Base-by-base conservation (phyloP, 2,329 filamentous ascomycete genomes). In the Biscogniauxia sp. region DNA sequence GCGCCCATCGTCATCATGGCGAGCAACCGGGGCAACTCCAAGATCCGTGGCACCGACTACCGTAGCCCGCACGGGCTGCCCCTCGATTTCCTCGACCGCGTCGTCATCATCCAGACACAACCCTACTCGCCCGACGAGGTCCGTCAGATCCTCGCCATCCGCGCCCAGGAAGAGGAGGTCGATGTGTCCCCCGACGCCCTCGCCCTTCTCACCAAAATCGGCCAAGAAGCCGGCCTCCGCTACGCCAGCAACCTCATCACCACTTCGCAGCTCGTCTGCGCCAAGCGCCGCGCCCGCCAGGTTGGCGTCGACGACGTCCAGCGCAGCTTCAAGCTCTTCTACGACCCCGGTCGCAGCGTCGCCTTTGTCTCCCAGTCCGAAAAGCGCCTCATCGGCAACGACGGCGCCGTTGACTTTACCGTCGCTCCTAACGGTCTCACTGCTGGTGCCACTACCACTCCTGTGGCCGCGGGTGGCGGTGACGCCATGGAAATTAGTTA, bases 1-100 rank as follows among this genome's bases (percentile, higher is more conserved):
- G 93, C 95, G 1, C 95, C 95, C 49, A 93, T 99, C 66, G 93
- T 99, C 76, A 99, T 99, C 78, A 99, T 99, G 95, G 95, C 95
- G 58, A 96, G 91, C 83, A 99, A 99, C 80, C 86, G 95, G 62
- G 95, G 95, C 66, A 87, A 93, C 76, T 91, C 95, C 45, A 89
- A 90, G 68, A 97, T 99, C 72, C 88, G 95, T 32, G 95, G 95
- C 61, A 99, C 95, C 59, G 91, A 92, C 75, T 97, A 98, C 79
- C 89, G 87, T 69, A 95, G 91, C 69, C 95, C 95, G 1, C 95
- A 99, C 75, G 95, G 95, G 26, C 82, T 99, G 51, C 95, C 95
- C 0, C 86, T 98, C 53, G 95, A 99, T 78, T 97, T 99, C 77
- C 84, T 99, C 54, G 95, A 99, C 76, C 89, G 95, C 20, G 91